Percentiles rank a stretch among this genome's conserved stretches.
phyloP scores from a whole-genome alignment of 2,329 filamentous ascomycete genomes.

The Atkinsonella hypoxylon region DNA sequence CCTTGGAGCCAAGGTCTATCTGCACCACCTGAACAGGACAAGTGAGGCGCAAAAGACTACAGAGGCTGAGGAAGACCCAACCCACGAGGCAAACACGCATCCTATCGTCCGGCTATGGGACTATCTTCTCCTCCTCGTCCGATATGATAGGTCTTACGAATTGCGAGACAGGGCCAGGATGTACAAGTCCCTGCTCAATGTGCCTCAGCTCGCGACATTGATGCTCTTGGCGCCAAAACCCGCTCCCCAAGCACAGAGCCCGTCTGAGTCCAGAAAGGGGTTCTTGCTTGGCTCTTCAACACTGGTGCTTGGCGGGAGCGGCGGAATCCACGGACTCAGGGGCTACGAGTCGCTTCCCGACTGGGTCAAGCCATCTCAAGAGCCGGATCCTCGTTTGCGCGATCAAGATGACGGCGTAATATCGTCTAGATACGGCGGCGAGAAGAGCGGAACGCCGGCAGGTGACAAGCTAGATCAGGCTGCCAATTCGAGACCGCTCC shows the following conservation, averaged over 20 bases:
- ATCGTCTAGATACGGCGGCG: conserved; percentile 19
- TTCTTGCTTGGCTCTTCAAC: conserved; percentile 76
- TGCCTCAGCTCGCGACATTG: conserved; percentile 78
- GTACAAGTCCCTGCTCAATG: conserved; percentile 71
- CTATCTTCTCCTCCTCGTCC: conserved; percentile 71
- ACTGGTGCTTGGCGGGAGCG: conserved; percentile 68
- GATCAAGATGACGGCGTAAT: conserved; percentile 35
- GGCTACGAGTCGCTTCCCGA: conserved; percentile 72
- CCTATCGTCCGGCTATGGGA: conserved; percentile 69
- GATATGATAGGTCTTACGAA: conserved; percentile 92
- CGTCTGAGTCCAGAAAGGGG: conserved; percentile 69
- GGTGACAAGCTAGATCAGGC: conserved; percentile 49
- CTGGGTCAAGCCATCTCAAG: conserved; percentile 71
- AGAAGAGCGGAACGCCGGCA: conserved; percentile 37
- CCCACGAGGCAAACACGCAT: conserved; percentile 33
- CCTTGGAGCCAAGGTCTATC: conserved; percentile 89
- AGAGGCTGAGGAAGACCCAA: conserved; percentile 19
- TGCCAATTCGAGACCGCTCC: conserved; percentile 27
- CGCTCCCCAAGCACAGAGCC: conserved; percentile 79
- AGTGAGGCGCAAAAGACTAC: conserved; percentile 28
- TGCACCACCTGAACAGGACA: conserved; percentile 69
- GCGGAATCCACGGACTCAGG: conserved; percentile 58
- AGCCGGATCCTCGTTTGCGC: conserved; percentile 66
- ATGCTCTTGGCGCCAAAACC: conserved; percentile 91
- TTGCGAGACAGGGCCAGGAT: conserved; percentile 82